Evolutionary conservation across 306 rosid species (phyloP).

Genomic region (Aeschynomene evenia): DNA sequence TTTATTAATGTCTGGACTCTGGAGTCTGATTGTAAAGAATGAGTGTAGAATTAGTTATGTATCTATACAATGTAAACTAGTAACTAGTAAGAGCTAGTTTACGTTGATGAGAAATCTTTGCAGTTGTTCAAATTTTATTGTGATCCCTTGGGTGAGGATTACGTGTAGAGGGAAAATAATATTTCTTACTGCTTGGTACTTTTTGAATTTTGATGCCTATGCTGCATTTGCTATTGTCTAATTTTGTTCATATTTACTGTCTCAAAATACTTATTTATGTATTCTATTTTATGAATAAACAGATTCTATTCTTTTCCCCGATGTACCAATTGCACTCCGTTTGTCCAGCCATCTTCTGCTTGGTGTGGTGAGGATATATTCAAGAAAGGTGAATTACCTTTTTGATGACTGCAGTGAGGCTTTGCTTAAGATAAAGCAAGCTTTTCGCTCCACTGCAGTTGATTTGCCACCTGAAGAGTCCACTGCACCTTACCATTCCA

Average conservation of each 20-base stretch:
- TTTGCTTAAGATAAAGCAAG: constrained; percentile 98
- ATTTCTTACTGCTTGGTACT: not conserved
- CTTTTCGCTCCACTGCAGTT: constrained; percentile 95
- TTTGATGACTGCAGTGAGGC: constrained; percentile 99
- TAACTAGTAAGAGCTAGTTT: not conserved
- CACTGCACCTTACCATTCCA: constrained; percentile 99
- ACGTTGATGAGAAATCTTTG: not conserved
- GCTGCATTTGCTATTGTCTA: constrained; percentile 9
- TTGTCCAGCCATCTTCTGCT: constrained; percentile 99
- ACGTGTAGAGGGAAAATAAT: constrained; percentile 1
- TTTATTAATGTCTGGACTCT: not conserved
- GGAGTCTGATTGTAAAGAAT: constrained; percentile 3
- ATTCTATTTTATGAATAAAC: constrained; percentile 40
- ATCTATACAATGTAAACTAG: not conserved
- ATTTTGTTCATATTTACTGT: constrained; percentile 14
- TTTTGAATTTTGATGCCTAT: not conserved
- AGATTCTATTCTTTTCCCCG: constrained; percentile 99
- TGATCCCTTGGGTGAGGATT: not conserved
- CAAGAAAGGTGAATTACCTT: constrained; percentile 98
- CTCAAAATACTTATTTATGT: constrained; percentile 26
- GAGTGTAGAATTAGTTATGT: not conserved
- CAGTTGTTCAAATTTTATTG: not conserved
- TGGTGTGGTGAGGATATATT: constrained; percentile 99
- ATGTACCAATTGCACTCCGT: constrained; percentile 94
- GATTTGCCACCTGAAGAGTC: constrained; percentile 99